Evolutionary conservation across 495 filamentous ascomycete species (phyloP).

Genomic region (Penicillium paradoxum): DNA sequence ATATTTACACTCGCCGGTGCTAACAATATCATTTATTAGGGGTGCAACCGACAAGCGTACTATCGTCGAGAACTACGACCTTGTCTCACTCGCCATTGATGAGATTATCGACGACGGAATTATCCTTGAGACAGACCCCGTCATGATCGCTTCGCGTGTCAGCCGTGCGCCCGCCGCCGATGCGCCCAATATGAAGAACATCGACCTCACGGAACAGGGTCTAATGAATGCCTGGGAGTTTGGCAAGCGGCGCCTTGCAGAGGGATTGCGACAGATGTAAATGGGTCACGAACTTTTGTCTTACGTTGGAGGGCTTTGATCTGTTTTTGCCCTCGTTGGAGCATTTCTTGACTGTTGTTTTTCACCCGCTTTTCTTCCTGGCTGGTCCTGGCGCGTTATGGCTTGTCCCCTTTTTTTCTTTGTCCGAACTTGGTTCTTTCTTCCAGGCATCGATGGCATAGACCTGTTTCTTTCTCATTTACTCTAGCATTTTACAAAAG

Average conservation of each 20-base stretch:
- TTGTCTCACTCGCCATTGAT: constrained; percentile 85
- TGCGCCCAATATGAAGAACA: constrained; percentile 77
- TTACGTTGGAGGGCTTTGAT: constrained; percentile 5
- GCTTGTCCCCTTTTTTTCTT: constrained; percentile 19
- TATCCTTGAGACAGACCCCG: constrained; percentile 93
- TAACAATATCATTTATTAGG: constrained; percentile 37
- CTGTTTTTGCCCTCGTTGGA: constrained; percentile 15
- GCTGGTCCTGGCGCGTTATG: constrained; percentile 43
- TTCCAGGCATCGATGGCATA: constrained; percentile 21
- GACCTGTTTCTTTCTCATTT: constrained; percentile 21
- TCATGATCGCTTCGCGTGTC: constrained; percentile 83
- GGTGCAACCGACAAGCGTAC: constrained; percentile 96
- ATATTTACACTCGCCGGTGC: neutral
- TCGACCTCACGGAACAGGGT: constrained; percentile 94
- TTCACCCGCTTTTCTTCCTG: constrained; percentile 27
- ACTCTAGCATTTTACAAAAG: constrained; percentile 4
- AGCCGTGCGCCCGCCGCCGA: constrained; percentile 90
- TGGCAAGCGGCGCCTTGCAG: constrained; percentile 85
- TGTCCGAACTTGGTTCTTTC: constrained; percentile 9
- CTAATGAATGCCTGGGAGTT: constrained; percentile 93
- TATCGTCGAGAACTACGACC: constrained; percentile 96
- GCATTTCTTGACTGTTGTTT: constrained; percentile 24
- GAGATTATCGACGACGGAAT: constrained; percentile 97
- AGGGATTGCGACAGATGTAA: constrained; percentile 77
- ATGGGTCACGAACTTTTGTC: constrained; percentile 5